phyloP scores from a whole-genome alignment of 1,284 basidiomycete genomes.

The Earliella scabrosa region DNA sequence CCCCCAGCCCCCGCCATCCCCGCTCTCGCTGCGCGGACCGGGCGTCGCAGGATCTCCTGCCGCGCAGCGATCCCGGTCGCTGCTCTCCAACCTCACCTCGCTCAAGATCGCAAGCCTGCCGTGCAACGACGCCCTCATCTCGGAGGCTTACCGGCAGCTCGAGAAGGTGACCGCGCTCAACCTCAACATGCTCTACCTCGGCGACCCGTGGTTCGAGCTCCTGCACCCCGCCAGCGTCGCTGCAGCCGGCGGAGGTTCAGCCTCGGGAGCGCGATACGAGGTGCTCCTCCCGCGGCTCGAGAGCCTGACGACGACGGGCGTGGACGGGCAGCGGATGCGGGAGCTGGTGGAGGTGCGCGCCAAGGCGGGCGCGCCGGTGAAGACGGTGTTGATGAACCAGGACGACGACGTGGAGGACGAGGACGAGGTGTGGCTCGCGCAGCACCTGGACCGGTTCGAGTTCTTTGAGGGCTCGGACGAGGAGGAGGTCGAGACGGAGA shows the following conservation, averaged over 20 bases:
- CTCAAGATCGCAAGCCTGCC: conserved; percentile 51
- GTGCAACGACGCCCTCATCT: conserved; percentile 43
- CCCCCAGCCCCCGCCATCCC: conserved; percentile 7
- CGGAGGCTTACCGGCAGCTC: conserved; percentile 41
- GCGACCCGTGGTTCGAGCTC: conserved; percentile 42
- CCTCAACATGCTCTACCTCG: conserved; percentile 45
- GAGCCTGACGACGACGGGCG: conserved; percentile 48
- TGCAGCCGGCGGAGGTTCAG: background rate
- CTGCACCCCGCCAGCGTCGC: conserved; percentile 31
- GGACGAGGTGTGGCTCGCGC: conserved; percentile 27
- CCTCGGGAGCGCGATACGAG: background rate
- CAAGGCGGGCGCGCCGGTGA: conserved; percentile 46
- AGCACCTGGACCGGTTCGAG: conserved; percentile 25
- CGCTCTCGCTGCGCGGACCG: conserved; percentile 16
- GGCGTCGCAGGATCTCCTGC: conserved; percentile 14
- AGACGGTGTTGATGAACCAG: conserved; percentile 45
- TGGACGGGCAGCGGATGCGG: conserved; percentile 45
- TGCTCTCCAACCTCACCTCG: conserved; percentile 42
- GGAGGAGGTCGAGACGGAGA: conserved; percentile 12
- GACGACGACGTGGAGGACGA: conserved; percentile 19
- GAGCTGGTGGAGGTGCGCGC: conserved; percentile 48
- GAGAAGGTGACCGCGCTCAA: conserved; percentile 46
- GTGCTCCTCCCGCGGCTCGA: conserved; percentile 43
- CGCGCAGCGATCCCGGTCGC: conserved; percentile 26
- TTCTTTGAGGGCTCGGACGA: conserved; percentile 32